Evolutionary conservation across 2,329 filamentous ascomycete species (phyloP).

Genomic region (Coleophoma cylindrospora): DNA sequence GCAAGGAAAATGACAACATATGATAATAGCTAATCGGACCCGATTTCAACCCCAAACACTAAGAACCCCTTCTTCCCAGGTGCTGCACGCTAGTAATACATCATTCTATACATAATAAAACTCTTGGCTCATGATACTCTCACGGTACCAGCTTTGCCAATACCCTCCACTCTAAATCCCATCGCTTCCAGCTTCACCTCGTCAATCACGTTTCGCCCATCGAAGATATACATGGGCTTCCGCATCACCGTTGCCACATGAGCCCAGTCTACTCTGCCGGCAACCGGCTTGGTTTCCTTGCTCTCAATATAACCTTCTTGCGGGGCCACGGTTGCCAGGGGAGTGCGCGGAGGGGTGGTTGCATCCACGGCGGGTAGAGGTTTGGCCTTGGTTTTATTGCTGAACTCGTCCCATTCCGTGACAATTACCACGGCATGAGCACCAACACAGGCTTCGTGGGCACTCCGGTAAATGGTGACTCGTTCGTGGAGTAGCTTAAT

Average conservation of each 20-base stretch:
- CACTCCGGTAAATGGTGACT: slow-evolving; percentile 31
- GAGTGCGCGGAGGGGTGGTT: slow-evolving; percentile 18
- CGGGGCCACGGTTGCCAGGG: background rate
- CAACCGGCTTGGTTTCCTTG: background rate
- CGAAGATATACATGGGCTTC: slow-evolving; percentile 38
- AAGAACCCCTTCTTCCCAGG: no score
- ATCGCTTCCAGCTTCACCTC: slow-evolving; percentile 16
- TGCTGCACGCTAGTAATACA: no score
- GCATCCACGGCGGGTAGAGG: slow-evolving; percentile 8
- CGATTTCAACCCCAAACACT: no score
- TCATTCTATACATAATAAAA: no score
- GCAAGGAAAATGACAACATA: no score
- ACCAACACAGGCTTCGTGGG: slow-evolving; percentile 37
- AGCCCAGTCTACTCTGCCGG: background rate
- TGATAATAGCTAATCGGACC: no score
- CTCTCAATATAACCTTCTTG: background rate
- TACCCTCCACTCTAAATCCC: slow-evolving; percentile 11
- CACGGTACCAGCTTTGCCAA: background rate
- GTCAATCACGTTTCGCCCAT: slow-evolving; percentile 28
- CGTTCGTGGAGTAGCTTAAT: background rate
- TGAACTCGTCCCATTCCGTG: slow-evolving; percentile 46
- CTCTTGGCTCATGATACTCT: no score
- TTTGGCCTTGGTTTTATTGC: slow-evolving; percentile 15
- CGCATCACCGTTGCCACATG: slow-evolving; percentile 26
- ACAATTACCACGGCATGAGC: slow-evolving; percentile 41